Evolutionary conservation across 495 filamentous ascomycete species (phyloP).

Genomic region (Platismatia glauca): DNA sequence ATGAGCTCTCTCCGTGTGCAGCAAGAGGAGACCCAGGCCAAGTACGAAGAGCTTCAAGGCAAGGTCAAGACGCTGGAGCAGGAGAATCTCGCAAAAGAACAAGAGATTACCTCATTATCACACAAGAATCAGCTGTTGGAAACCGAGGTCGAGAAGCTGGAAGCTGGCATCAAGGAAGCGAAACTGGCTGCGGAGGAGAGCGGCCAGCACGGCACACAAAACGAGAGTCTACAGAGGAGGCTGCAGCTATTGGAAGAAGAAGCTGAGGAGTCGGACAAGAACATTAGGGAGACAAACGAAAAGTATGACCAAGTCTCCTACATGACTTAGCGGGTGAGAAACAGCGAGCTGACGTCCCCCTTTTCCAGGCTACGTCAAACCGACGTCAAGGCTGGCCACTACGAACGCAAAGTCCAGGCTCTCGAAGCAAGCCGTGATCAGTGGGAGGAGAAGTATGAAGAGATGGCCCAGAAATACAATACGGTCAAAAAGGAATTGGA

Average conservation of each 20-base stretch:
- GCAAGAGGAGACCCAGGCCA: conserved; percentile 68
- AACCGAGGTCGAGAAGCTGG: conserved; percentile 80
- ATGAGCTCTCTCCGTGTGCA: conserved; percentile 88
- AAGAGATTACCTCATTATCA: conserved; percentile 89
- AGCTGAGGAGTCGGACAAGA: conserved; percentile 90
- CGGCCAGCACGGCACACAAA: conserved; percentile 67
- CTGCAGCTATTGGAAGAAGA: conserved; percentile 95
- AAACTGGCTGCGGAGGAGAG: conserved; percentile 71
- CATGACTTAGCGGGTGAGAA: background rate
- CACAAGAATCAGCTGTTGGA: conserved; percentile 91
- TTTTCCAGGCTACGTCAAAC: conserved; percentile 80
- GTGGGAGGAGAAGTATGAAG: conserved; percentile 96
- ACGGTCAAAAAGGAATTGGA: conserved; percentile 84
- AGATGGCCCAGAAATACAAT: conserved; percentile 81
- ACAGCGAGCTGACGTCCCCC: background rate
- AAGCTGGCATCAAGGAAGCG: conserved; percentile 61
- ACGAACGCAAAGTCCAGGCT: conserved; percentile 97
- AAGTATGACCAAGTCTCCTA: conserved; percentile 57
- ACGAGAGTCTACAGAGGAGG: conserved; percentile 81
- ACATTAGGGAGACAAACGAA: conserved; percentile 90
- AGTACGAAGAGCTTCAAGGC: conserved; percentile 76
- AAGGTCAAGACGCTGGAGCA: conserved; percentile 87
- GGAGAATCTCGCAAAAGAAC: conserved; percentile 91
- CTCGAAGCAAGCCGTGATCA: conserved; percentile 79
- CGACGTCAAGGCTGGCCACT: conserved; percentile 98